A percentile compares a stretch with the other conserved stretches of the same genome.
Conservation (phyloP, 148 eudicot genomes). For the Talinum fruticosum region DNA sequence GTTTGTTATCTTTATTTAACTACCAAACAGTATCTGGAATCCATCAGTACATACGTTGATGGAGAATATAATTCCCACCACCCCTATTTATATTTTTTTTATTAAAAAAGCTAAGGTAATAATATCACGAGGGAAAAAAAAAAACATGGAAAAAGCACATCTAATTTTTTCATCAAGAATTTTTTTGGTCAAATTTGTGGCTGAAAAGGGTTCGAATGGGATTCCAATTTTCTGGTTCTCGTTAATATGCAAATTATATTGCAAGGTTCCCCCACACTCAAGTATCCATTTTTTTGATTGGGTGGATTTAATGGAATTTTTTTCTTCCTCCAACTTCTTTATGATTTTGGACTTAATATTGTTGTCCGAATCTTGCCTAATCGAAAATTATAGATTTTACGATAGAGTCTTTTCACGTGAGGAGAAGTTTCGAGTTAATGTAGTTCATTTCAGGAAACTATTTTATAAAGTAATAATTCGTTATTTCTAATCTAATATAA, state of each 20-base stretch:
- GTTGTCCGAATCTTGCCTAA: too few relatives aligned
- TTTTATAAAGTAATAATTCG: too few relatives aligned
- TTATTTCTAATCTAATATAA: too few relatives aligned
- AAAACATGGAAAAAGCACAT: neutral
- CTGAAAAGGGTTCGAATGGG: neutral
- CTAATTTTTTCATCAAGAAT: neutral
- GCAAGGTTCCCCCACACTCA: neutral
- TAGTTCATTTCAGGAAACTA: too few relatives aligned
- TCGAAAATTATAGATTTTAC: too few relatives aligned
- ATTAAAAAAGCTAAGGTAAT: too few relatives aligned
- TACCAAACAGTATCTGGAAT: neutral
- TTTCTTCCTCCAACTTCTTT: too few relatives aligned
- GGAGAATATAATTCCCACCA: conserved; percentile 1
- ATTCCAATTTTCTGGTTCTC: neutral
- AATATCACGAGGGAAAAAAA: neutral
- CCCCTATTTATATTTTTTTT: too few relatives aligned
- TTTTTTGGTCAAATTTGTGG: neutral
- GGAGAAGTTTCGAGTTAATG: too few relatives aligned
- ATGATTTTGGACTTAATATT: too few relatives aligned
- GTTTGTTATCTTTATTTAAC: neutral
- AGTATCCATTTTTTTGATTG: neutral
- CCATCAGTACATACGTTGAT: neutral
- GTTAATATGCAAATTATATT: neutral
- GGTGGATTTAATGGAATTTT: neutral
- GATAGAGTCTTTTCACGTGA: too few relatives aligned